These are phyloP conservation scores for Penicillium glabrum DNA, from an alignment of 2,329 filamentous ascomycete genomes.

Conservation along the genomic window DNA sequence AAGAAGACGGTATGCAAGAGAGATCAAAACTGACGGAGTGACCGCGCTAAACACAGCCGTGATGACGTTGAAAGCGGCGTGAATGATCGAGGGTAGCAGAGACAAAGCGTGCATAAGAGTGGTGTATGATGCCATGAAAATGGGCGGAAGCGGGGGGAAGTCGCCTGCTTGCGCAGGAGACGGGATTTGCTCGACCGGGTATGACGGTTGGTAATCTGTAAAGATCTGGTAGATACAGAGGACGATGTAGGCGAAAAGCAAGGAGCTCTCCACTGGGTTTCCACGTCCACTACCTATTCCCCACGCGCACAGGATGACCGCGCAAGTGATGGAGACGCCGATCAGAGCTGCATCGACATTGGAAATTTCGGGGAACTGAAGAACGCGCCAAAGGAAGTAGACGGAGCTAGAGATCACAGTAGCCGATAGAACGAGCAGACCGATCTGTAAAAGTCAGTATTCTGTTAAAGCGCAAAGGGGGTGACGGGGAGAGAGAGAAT, in stretches of 20 bases:
- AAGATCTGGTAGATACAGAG: conserved; percentile 99
- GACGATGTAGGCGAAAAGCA: conserved; percentile 96
- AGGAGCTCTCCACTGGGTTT: conserved; percentile 90
- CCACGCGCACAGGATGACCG: conserved; percentile 88
- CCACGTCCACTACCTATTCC: conserved; percentile 92
- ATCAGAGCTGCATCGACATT: conserved; percentile 92
- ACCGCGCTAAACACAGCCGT: conserved; percentile 93
- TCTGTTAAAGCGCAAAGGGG: neutral
- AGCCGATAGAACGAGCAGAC: conserved; percentile 81
- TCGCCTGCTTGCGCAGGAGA: conserved; percentile 63
- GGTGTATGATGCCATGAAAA: conserved; percentile 98
- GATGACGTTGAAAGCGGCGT: conserved; percentile 81
- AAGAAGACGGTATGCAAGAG: conserved; percentile 86
- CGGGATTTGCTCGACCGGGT: conserved; percentile 57
- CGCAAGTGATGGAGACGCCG: conserved; percentile 87
- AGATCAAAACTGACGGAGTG: conserved; percentile 93
- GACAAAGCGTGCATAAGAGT: conserved; percentile 83
- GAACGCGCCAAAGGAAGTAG: conserved; percentile 95
- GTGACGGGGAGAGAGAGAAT: conserved; percentile 32
- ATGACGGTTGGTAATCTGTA: conserved; percentile 89
- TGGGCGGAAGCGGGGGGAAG: conserved; percentile 91
- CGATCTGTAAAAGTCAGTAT: conserved; percentile 60
- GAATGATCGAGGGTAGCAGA: conserved; percentile 77
- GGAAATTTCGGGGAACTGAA: conserved; percentile 87
- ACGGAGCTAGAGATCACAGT: conserved; percentile 90